These are phyloP conservation scores for Lasiodiplodia sp. DNA, from an alignment of 2,329 filamentous ascomycete species.

Conservation along the genomic window DNA sequence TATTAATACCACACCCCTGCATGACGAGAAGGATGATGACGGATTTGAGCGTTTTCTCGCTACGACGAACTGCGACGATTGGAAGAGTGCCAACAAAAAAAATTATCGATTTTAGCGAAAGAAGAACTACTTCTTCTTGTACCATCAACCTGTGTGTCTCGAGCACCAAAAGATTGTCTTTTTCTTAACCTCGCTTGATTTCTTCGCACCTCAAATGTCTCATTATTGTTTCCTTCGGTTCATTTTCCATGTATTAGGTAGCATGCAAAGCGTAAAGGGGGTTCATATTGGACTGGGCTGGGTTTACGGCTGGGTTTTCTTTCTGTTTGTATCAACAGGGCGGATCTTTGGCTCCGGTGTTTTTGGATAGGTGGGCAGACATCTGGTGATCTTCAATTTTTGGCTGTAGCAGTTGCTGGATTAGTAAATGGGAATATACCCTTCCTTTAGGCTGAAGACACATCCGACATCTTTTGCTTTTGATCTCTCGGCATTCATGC, in stretches of 20 bases:
- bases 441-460: not conserved
- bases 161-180: not conserved
- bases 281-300: not conserved
- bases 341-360: not conserved
- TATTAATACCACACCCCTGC: slow-evolving; percentile 22
- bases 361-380: not conserved
- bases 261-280: not conserved
- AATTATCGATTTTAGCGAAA: not conserved
- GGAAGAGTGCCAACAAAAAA: slow-evolving; percentile 17
- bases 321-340: slow-evolving; percentile 4
- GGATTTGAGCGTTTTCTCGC: slow-evolving; percentile 17
- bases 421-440: slow-evolving; percentile 3
- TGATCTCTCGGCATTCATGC: not conserved
- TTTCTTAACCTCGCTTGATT: not conserved
- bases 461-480: not conserved
- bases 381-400: not conserved
- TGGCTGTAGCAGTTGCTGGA: not conserved
- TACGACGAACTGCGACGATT: slow-evolving; percentile 19
- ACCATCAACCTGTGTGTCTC: not conserved
- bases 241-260: not conserved
- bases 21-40: slow-evolving; percentile 14
- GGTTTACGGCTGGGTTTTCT: not conserved
- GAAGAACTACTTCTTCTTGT: not conserved
- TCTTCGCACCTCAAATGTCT: not conserved
- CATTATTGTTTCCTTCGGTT: not conserved